phyloP scores from a whole-genome alignment of 768 basidiomycete species.

The Phanerochaete sordida region DNA sequence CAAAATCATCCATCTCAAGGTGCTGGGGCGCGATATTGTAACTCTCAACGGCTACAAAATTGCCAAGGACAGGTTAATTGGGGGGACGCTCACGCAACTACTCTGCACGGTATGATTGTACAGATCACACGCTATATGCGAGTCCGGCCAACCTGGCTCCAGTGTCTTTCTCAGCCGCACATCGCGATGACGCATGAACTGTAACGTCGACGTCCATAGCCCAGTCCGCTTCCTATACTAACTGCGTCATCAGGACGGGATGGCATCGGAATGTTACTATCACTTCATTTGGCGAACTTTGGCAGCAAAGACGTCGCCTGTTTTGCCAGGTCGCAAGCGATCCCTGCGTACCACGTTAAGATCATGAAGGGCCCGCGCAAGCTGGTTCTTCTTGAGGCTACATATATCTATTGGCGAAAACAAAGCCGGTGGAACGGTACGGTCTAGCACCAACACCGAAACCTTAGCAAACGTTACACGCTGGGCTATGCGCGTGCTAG shows the following conservation, averaged over 20 bases:
- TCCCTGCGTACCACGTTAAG: not conserved
- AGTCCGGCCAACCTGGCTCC: no score
- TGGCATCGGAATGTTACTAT: not conserved
- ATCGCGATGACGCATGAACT: not conserved
- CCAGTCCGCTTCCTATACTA: not conserved
- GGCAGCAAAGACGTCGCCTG: slow-evolving; percentile 2
- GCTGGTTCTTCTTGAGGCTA: not conserved
- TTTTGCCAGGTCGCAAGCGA: slow-evolving; percentile 5
- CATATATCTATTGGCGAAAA: no score
- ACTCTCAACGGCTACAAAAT: slow-evolving; percentile 18
- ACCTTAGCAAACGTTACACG: no score
- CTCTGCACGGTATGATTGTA: slow-evolving; percentile 16
- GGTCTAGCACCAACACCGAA: no score
- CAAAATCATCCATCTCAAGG: slow-evolving; percentile 20
- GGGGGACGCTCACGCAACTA: slow-evolving; percentile 23
- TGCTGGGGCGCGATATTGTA: slow-evolving; percentile 21
- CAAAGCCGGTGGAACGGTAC: no score
- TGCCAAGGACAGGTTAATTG: slow-evolving; percentile 20
- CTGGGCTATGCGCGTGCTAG: not conserved
- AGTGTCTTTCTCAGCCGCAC: not conserved
- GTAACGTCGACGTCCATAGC: not conserved
- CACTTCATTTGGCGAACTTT: slow-evolving; percentile 1
- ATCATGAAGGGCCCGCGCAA: not conserved
- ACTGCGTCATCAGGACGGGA: not conserved
- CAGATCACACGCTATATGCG: not conserved